Evolutionary conservation across 2,329 filamentous ascomycete genomes (phyloP), one percentile per base, ranked within the genome.

Genomic region (Cadophora luteo-olivacea): DNA sequence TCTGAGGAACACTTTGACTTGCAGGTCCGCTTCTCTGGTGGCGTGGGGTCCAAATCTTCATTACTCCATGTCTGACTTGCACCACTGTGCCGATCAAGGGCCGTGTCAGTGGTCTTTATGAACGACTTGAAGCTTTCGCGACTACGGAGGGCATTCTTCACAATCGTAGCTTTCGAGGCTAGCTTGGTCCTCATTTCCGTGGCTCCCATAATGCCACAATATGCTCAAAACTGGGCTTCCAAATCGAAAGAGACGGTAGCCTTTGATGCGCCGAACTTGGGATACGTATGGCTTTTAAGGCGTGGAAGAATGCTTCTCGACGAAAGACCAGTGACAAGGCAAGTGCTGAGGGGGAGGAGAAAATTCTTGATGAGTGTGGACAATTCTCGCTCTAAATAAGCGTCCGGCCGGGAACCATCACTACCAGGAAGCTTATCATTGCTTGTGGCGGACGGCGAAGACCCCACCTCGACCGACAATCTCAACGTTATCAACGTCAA

Each of bases 331-430:
- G 7, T 41, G 38, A 12, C 38, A 11, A 41, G 38, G 14, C 16
- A 14, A 19, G 41, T 45, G 16, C 41, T 16, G 16, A 45, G 14
- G 41, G 41, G 2, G 16, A 45, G 41, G 11, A 45, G 41, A 45
- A 45, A 45, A 16, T 45, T 16, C 12, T 45, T 16, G 41, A 16
- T 14, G 6, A 16, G 16, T 45, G 16, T 45, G 12, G 41, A 45
- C 4, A 19, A 45, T 45, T 45, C 41, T 19, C 12, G 29, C 41
- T 36, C 65, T 51, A 72, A 62, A 54, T 2, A 54, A 45, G 32
- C 38, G 61, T 19, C 48, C 19, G 61, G 32, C 19, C 29, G n/a
- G 22, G 32, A 24, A 33, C 61, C 29, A 38, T 25, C 9, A 25
- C 22, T 38, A 38, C 36, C 36, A 38, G 8, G 36, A 38, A 38